Percentiles rank a stretch among this genome's conserved stretches.
Conservation (phyloP, 192 early-diverging fungal genomes). For the Coemansia guatemalensis region DNA sequence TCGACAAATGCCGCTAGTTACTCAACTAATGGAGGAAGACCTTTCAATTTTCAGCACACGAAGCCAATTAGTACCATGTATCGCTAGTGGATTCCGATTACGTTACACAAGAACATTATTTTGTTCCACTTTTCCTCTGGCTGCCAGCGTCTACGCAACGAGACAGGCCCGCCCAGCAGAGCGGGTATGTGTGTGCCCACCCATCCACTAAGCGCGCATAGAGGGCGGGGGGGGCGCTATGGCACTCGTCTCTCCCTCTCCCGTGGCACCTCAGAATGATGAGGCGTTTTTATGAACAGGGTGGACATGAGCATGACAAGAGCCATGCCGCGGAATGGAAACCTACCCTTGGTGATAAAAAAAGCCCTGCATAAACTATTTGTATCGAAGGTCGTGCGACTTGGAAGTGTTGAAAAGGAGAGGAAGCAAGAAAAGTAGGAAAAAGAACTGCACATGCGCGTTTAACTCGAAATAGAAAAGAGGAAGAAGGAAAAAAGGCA, state of each 20-base stretch:
- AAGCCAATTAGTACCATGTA: background rate
- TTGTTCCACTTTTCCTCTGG: background rate
- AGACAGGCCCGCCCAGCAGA: background rate
- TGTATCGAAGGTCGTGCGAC: no score
- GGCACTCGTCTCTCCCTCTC: background rate
- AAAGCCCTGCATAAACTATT: background rate
- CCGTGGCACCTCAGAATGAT: background rate
- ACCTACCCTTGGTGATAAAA: slow-evolving; percentile 1
- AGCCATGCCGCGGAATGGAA: background rate
- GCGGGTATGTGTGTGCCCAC: background rate
- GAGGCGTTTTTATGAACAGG: background rate
- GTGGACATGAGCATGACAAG: background rate
- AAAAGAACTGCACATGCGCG: slow-evolving; percentile 6
- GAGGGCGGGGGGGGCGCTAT: background rate
- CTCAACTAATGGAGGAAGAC: no score
- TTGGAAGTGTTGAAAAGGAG: background rate
- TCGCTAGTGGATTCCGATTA: background rate
- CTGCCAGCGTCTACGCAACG: background rate
- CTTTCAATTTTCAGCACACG: background rate
- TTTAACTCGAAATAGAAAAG: slow-evolving; percentile 3
- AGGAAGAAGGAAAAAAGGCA: slow-evolving; percentile 5
- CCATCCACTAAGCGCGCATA: background rate
- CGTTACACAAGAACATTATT: background rate
- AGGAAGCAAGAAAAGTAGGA: slow-evolving; percentile 1
- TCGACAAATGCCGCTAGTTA: background rate